These are phyloP conservation scores for Fusarium brevicatenulatum DNA, from an alignment of 2,329 filamentous ascomycete species.

Conservation along the genomic window DNA sequence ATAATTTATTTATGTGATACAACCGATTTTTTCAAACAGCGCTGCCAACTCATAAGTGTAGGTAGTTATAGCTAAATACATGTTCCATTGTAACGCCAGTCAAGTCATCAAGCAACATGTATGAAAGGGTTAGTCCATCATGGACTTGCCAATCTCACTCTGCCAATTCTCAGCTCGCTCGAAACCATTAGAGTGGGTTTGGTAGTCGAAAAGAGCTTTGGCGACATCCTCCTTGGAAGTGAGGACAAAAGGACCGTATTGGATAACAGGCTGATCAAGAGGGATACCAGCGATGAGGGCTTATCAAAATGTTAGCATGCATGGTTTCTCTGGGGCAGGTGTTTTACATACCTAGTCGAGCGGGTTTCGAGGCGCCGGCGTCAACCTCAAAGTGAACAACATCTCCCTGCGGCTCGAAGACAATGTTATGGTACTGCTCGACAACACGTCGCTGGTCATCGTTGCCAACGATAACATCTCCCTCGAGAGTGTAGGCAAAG, in stretches of 20 bases:
- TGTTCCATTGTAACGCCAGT: constrained; percentile 28
- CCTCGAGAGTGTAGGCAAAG: constrained; percentile 87
- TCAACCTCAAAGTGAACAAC: constrained; percentile 76
- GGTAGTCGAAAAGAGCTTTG: constrained; percentile 80
- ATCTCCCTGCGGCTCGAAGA: constrained; percentile 85
- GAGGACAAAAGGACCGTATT: constrained; percentile 88
- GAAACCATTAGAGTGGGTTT: constrained; percentile 79
- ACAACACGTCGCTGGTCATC: constrained; percentile 64
- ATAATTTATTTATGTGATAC: not conserved
- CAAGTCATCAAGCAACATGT: not conserved
- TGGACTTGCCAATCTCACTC: constrained; percentile 86
- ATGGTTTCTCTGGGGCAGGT: not conserved
- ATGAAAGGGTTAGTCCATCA: constrained; percentile 57
- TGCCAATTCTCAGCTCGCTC: constrained; percentile 82
- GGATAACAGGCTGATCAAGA: constrained; percentile 81
- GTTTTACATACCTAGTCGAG: constrained; percentile 55
- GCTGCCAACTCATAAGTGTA: constrained; percentile 3
- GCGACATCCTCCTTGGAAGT: constrained; percentile 77
- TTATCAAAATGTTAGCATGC: not conserved
- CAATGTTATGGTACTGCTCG: constrained; percentile 84
- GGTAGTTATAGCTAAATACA: not conserved
- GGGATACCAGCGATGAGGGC: constrained; percentile 83
- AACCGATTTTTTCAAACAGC: not conserved
- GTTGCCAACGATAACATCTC: constrained; percentile 71
- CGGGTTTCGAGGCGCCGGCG: constrained; percentile 67